phyloP scores from a whole-genome alignment of 169 alveolate genomes.

The Miamiensis avidus region DNA sequence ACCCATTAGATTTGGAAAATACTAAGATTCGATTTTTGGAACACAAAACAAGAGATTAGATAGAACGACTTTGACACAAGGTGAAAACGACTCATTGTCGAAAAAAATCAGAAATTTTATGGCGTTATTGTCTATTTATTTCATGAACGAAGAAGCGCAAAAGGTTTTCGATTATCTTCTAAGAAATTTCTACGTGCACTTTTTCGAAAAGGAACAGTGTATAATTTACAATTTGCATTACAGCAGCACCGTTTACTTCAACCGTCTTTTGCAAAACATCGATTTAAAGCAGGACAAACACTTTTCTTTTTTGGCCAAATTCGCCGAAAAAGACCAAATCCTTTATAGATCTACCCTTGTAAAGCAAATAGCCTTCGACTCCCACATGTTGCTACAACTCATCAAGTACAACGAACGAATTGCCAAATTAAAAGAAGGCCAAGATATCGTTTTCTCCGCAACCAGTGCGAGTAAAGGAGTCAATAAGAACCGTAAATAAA shows the following conservation, averaged over 20 bases:
- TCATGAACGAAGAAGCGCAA: constrained; percentile 18
- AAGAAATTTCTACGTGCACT: constrained; percentile 11
- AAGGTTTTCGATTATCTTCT: constrained; percentile 11
- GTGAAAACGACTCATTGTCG: constrained; percentile 11
- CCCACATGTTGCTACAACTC: background rate
- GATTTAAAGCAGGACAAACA: constrained; percentile 6
- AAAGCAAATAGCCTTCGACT: constrained; percentile 4
- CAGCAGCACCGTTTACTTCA: constrained; percentile 4
- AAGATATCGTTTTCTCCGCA: background rate
- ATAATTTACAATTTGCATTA: constrained; percentile 8
- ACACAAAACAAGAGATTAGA: constrained; percentile 13
- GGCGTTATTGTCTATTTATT: background rate
- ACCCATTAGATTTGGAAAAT: background rate
- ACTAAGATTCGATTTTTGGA: constrained; percentile 1
- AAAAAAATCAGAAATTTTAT: constrained; percentile 1
- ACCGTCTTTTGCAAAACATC: constrained; percentile 2
- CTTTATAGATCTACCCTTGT: constrained; percentile 9
- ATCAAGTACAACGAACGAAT: constrained; percentile 2
- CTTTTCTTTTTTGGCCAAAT: background rate
- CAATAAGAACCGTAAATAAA: too few species aligned
- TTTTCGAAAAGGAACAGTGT: constrained; percentile 1
- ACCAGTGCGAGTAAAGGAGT: background rate
- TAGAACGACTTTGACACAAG: constrained; percentile 6
- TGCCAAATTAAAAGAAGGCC: background rate
- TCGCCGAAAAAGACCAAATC: background rate